Evolutionary conservation across 306 rosid genomes (phyloP).

Genomic region (Pyrus pyrifolia): DNA sequence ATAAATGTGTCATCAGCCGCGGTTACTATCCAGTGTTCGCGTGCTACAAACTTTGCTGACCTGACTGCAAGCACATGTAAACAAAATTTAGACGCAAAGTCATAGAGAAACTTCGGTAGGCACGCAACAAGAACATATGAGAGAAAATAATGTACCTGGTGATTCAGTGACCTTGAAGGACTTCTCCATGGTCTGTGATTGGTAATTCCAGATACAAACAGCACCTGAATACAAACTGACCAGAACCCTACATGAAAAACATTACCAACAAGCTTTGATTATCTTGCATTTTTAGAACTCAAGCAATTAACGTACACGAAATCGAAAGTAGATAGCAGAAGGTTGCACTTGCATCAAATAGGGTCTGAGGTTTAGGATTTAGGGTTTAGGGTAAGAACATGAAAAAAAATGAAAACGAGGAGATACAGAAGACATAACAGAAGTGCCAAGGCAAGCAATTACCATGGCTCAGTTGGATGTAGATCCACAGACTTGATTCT

Average conservation of each 20-base stretch:
- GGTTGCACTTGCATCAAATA: background rate
- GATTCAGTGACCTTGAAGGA: conserved; percentile 42
- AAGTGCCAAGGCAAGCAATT: background rate
- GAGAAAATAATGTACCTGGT: conserved; percentile 38
- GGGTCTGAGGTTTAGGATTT: background rate
- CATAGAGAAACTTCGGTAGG: too few relatives aligned
- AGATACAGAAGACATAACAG: background rate
- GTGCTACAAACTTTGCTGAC: conserved; percentile 53
- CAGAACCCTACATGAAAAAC: conserved; percentile 50
- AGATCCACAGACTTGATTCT: conserved; percentile 71
- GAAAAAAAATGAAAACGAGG: background rate
- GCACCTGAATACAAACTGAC: conserved; percentile 57
- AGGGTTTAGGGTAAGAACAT: background rate
- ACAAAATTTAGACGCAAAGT: background rate
- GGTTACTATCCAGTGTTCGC: conserved; percentile 45
- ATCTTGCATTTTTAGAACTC: background rate
- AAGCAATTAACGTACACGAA: too few relatives aligned
- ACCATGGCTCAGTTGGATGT: conserved; percentile 84
- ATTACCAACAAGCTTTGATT: background rate
- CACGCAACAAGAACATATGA: background rate
- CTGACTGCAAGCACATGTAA: conserved; percentile 39
- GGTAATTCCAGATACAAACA: conserved; percentile 52
- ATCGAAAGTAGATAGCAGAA: too few relatives aligned
- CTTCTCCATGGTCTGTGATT: conserved; percentile 53
- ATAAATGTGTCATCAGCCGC: conserved; percentile 47